Evolutionary conservation across 2,329 filamentous ascomycete species (phyloP).

Genomic region (Cladophialophora exuberans): DNA sequence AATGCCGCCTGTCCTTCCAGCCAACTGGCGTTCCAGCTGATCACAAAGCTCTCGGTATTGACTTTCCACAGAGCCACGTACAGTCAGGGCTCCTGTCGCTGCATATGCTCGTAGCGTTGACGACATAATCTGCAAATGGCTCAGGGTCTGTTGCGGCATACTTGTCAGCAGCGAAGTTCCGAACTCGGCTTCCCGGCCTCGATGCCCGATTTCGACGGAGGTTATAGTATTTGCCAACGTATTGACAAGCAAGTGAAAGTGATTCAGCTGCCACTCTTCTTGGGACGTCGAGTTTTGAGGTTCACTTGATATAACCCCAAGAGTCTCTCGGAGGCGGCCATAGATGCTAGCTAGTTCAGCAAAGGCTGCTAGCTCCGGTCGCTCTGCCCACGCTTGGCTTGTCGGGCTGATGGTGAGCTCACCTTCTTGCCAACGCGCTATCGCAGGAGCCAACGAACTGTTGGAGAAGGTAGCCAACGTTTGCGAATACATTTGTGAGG

Average conservation of each 20-base stretch:
- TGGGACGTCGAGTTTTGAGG: slow-evolving; percentile 3
- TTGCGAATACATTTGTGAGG: slow-evolving; percentile 34
- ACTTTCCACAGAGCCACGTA: slow-evolving; percentile 68
- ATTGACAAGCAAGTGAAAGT: slow-evolving; percentile 26
- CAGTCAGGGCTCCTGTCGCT: slow-evolving; percentile 68
- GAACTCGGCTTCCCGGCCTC: slow-evolving; percentile 74
- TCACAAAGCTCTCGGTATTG: slow-evolving; percentile 69
- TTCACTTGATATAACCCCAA: slow-evolving; percentile 17
- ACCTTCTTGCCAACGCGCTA: slow-evolving; percentile 26
- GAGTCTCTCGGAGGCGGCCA: slow-evolving; percentile 33
- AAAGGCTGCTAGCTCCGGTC: slow-evolving; percentile 25
- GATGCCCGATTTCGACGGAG: slow-evolving; percentile 86
- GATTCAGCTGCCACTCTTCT: slow-evolving; percentile 17
- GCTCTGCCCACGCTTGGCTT: slow-evolving; percentile 24
- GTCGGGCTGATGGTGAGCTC: slow-evolving; percentile 26
- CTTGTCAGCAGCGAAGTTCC: slow-evolving; percentile 79
- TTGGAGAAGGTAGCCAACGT: slow-evolving; percentile 38
- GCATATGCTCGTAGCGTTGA: slow-evolving; percentile 89
- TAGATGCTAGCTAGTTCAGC: slow-evolving; percentile 35
- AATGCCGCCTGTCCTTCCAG: slow-evolving; percentile 45
- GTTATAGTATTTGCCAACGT: slow-evolving; percentile 67
- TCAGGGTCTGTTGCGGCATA: slow-evolving; percentile 80
- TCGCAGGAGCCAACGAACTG: slow-evolving; percentile 22
- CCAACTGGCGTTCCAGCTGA: slow-evolving; percentile 20
- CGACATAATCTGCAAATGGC: slow-evolving; percentile 82